Evolutionary conservation across 495 filamentous ascomycete species (phyloP).

Genomic region (Lasiosphaeris hirsuta): DNA sequence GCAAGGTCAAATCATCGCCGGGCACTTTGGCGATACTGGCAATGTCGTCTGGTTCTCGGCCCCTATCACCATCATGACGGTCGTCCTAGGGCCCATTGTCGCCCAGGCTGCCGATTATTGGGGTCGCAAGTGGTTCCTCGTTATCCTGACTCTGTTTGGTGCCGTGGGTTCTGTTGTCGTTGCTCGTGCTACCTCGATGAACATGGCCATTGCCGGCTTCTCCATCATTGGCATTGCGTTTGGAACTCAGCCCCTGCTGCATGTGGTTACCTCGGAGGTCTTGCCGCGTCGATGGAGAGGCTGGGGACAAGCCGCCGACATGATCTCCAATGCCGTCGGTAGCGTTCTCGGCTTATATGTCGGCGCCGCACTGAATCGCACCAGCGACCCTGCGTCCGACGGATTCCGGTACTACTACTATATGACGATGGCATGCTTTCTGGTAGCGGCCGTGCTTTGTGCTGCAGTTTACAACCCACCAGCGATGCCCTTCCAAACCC

Average conservation of each 20-base stretch:
- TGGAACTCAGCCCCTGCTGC: slow-evolving; percentile 34
- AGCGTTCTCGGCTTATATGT: slow-evolving; percentile 20
- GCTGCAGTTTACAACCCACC: slow-evolving; percentile 27
- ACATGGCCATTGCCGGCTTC: slow-evolving; percentile 33
- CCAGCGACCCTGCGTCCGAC: slow-evolving; percentile 21
- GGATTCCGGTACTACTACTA: slow-evolving; percentile 35
- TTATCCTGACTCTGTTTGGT: slow-evolving; percentile 29
- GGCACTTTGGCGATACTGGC: slow-evolving; percentile 14
- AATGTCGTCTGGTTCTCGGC: slow-evolving; percentile 28
- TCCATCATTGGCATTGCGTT: slow-evolving; percentile 27
- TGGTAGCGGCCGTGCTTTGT: slow-evolving; percentile 21
- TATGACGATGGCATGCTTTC: slow-evolving; percentile 23
- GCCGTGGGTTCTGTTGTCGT: slow-evolving; percentile 31
- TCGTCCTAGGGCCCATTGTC: slow-evolving; percentile 28
- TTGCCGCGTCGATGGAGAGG: slow-evolving; percentile 29
- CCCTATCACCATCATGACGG: slow-evolving; percentile 29
- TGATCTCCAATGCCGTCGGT: slow-evolving; percentile 23
- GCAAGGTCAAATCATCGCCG: slow-evolving; percentile 29
- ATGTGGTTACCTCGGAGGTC: slow-evolving; percentile 36
- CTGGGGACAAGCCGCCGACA: slow-evolving; percentile 29
- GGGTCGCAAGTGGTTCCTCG: slow-evolving; percentile 36
- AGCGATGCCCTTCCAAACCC: slow-evolving; percentile 12
- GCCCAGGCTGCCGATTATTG: slow-evolving; percentile 40
- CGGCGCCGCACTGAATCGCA: slow-evolving; percentile 25
- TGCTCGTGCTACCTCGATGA: slow-evolving; percentile 28